Base-by-base conservation (phyloP, 306 rosid genomes). In the Oemleria cerasiformis region DNA sequence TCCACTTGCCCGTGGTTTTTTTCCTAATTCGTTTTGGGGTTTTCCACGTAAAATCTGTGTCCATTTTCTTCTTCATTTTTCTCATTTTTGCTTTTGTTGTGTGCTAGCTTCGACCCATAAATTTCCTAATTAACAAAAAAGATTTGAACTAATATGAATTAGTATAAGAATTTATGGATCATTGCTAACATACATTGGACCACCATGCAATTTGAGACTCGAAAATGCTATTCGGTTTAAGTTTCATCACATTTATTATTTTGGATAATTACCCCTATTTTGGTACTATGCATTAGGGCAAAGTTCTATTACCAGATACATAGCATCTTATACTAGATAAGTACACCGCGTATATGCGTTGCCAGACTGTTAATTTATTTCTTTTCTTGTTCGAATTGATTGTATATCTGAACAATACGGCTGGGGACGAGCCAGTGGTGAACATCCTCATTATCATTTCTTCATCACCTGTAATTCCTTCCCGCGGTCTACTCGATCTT, bases 391-490 rank as follows among this genome's bases (percentile, higher is more conserved):
- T 34, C 83, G 89, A 96, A 91, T 89, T 69, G 99, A 94, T 63
- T 71, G 97, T 39, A 91, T 94, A 34, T 91, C 97, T n/a, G n/a
- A 42, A 90, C 88, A 5, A 91, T 94, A 42, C n/a, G n/a, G 99
- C 99, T 30, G 97, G 97, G 0, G 91, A 94, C 14, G 91, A 94
- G 81, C 97, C 99, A 2, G 88, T 86, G 21, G 92, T 77, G 76
- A 91, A 78, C 82, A 86, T 75, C 88, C 98, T 40, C 76, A n/a
- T n/a, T n/a, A n/a, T 87, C 5, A 72, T 91, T 9, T 83, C 95
- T 5, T 80, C 95, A 16, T 79, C 96, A 8, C 81, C n/a, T n/a
- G n/a, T n/a, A n/a, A n/a, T 85, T 14, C 85, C 92, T 16, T 68
- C 95, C 4, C 88, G 97, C 42, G 65, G 75, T 5, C 92, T 88